Evolutionary conservation across 768 basidiomycete species (phyloP), one percentile per base, ranked within the genome.

Genomic region (Mycena pura): DNA sequence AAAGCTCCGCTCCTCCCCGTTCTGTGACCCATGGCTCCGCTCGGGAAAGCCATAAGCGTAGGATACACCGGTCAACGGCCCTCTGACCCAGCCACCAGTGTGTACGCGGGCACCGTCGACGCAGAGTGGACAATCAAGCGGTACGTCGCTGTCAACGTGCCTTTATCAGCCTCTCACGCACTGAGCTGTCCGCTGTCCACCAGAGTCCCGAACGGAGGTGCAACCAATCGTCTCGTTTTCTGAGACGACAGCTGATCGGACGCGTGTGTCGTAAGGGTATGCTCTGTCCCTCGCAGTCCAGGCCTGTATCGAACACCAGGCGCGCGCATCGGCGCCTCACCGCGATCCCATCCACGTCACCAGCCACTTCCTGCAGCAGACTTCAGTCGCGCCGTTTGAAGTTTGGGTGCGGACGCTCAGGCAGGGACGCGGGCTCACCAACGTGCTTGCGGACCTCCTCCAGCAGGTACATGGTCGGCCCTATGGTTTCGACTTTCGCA

Each of bases 341-440:
- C 72, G 67, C 17, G 87, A 90, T 63, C 84, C 84, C 17, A 74
- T 89, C 41, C 84, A 89, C 69, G 72, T 88, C 47, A 86, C 83
- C 15, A 84, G 85, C 3, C 84, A 89, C 65, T 91, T 80, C 67
- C 74, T 88, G 36, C 76, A 78, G 21, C 72, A 83, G 2, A 79
- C 84, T 0, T 71, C 72, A 8, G 57, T 75, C 5, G 75, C 72
- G 5, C 62, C 74, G 3, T 85, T 83, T 62, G 78, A 82, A 47
- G 78, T 89, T 11, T 80, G 73, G 44, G 74, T 90, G 1, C 77
- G 74, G 6, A 72, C 68, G 1, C 31, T 87, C n/a, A 86, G 83
- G 67, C 70, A 68, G 6, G 86, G 88, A 3, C 79, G 77, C 44
- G 77, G 74, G 0, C 85, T 87, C 58, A 83, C 84, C 17, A 87